Conservation (phyloP, 208 protist species). For the Trypanosoma boissoni region DNA sequence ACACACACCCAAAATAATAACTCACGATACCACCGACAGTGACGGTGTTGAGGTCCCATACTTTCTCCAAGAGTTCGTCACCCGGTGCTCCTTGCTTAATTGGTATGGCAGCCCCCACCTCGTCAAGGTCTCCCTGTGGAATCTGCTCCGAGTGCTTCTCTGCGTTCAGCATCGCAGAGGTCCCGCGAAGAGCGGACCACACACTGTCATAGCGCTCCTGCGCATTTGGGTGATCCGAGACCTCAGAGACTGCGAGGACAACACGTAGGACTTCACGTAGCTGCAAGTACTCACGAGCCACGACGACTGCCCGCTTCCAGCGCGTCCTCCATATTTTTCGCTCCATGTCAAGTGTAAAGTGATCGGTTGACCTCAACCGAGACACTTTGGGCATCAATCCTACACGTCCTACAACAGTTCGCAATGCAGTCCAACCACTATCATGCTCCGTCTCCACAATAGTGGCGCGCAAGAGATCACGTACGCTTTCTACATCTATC, state of each 20-base stretch:
- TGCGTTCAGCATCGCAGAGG: slow-evolving; percentile 26
- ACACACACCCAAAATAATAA: slow-evolving; percentile 28
- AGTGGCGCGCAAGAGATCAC: slow-evolving; percentile 27
- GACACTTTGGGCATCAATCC: slow-evolving; percentile 10
- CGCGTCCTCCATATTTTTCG: slow-evolving; percentile 15
- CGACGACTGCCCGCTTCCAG: slow-evolving; percentile 8
- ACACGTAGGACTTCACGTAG: slow-evolving; percentile 28
- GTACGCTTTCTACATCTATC: slow-evolving; percentile 24
- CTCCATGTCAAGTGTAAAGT: neutral
- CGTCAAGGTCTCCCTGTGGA: slow-evolving; percentile 17
- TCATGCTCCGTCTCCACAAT: slow-evolving; percentile 32
- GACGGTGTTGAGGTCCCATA: slow-evolving; percentile 26
- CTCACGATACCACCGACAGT: slow-evolving; percentile 31
- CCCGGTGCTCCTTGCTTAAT: slow-evolving; percentile 13
- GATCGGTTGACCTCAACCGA: slow-evolving; percentile 5
- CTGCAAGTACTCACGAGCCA: slow-evolving; percentile 29
- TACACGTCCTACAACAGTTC: slow-evolving; percentile 13
- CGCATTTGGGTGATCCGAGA: slow-evolving; percentile 28
- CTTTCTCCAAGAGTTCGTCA: slow-evolving; percentile 19
- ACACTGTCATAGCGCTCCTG: slow-evolving; percentile 31
- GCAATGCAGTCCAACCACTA: slow-evolving; percentile 22
- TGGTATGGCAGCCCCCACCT: slow-evolving; percentile 22
- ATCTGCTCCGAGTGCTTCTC: slow-evolving; percentile 14
- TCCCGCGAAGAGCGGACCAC: slow-evolving; percentile 25
- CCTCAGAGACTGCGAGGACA: slow-evolving; percentile 24